phyloP scores from a whole-genome alignment of 345 rosid species.

The Dipteronia sinensis region DNA sequence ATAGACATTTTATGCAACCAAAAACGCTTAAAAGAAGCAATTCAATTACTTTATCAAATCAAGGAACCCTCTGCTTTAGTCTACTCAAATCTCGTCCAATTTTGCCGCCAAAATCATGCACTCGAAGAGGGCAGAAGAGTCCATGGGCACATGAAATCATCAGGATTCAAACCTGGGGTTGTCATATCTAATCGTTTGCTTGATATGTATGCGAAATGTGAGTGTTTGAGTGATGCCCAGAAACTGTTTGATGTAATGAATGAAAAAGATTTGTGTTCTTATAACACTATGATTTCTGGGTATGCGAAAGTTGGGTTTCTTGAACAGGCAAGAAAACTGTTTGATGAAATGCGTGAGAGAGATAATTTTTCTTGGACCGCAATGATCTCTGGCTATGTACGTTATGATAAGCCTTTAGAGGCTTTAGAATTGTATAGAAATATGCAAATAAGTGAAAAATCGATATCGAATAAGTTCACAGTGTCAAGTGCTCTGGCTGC shows the following conservation, averaged over 20 bases:
- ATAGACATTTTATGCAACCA: constrained; percentile 58
- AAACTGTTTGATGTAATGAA: constrained; percentile 62
- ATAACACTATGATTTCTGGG: constrained; percentile 74
- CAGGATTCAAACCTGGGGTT: constrained; percentile 67
- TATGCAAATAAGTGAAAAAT: constrained; percentile 44
- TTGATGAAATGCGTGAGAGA: constrained; percentile 80
- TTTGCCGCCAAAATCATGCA: constrained; percentile 49
- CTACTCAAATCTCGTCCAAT: constrained; percentile 66
- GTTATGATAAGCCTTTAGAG: constrained; percentile 51
- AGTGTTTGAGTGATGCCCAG: constrained; percentile 52
- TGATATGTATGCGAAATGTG: constrained; percentile 73
- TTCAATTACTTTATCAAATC: constrained; percentile 50
- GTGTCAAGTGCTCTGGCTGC: constrained; percentile 75
- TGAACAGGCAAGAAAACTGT: constrained; percentile 58
- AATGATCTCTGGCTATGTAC: constrained; percentile 75
- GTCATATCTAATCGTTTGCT: constrained; percentile 68
- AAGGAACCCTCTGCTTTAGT: constrained; percentile 57
- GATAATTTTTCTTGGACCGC: constrained; percentile 92
- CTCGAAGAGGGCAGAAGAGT: constrained; percentile 57
- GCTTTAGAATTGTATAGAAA: constrained; percentile 54
- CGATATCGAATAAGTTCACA: constrained; percentile 55
- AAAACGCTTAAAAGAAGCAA: constrained; percentile 55
- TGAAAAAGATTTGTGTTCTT: constrained; percentile 74
- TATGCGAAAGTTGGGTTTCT: constrained; percentile 55
- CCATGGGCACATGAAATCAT: constrained; percentile 52